A percentile compares a stretch with the other conserved stretches of the same genome.
Evolutionary conservation across 179 eudicot species (phyloP).

Genomic region (Gypsophila paniculata): DNA sequence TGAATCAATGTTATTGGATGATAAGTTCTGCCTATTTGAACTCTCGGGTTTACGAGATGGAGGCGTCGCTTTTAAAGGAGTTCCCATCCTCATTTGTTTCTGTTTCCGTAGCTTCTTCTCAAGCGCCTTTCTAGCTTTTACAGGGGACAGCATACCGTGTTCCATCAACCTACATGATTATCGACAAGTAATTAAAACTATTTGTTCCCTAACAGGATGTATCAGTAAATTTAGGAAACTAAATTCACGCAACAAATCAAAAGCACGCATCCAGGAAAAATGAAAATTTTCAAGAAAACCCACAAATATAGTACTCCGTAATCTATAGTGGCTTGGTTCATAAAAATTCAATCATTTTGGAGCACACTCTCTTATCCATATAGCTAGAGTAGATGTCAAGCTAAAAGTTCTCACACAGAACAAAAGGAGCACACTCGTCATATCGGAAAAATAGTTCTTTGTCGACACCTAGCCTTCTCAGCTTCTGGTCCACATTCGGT

Average conservation of each 20-base stretch:
- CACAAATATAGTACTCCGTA: too few species aligned
- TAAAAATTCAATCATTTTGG: not conserved
- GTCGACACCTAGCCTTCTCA: constrained; percentile 13
- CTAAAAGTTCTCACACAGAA: not conserved
- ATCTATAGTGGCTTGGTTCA: too few species aligned
- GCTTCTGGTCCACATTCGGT: constrained; percentile 14
- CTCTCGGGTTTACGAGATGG: constrained; percentile 50
- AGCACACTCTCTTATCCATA: not conserved
- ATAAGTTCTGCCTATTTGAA: constrained; percentile 43
- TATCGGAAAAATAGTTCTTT: not conserved
- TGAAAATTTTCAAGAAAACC: too few species aligned
- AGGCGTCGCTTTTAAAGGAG: constrained; percentile 58
- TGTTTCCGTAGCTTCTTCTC: constrained; percentile 81
- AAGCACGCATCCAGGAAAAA: not conserved
- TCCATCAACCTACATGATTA: constrained; percentile 68
- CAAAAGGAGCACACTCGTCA: constrained; percentile 11
- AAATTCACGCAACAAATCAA: not conserved
- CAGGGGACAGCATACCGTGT: constrained; percentile 78
- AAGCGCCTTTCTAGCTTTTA: constrained; percentile 59
- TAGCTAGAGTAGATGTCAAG: not conserved
- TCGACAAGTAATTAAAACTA: not conserved
- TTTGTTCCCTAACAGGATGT: constrained; percentile 6
- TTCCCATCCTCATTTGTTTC: constrained; percentile 63
- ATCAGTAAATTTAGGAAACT: not conserved
- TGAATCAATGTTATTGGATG: constrained; percentile 45